Base-by-base conservation (phyloP, 805 yeast species). In the Pichia kluyveri region DNA sequence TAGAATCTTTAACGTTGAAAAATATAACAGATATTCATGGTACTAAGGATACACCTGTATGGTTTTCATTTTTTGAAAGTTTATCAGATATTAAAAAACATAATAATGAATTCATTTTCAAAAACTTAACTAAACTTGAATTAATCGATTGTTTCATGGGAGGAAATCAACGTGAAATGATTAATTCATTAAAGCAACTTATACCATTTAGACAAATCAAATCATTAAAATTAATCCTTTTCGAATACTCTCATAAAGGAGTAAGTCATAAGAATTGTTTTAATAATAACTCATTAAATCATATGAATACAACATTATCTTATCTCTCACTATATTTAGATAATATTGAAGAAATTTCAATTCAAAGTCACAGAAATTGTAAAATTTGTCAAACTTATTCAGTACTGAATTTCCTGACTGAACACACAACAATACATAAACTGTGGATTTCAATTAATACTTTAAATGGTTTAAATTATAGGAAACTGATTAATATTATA, bases 141-240 rank as follows among this genome's bases (percentile, higher is more conserved):
- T 40, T 63, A 28, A 51, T 48, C 5, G 55, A 51, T 28, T 62
- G 66, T 38, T 60, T 60, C 44, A 52, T 60, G 41, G 59, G 46
- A 11, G 42, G 53, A 34, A 39, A 49, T 8, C 65, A 61, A 43
- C 26, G n/a, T 1, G 31, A 30, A 4, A 42, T 53, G 6, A 40
- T 53, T 43, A 67, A 69, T 40, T 57, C 59, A 19, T 62, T 79
- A 61, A 63, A 64, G 34, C 60, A 63, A 15, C 54, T 79, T 42
- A 55, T 69, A 9, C 54, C 60, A 10, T 66, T 63, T 51, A 54
- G 59, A 8, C 55, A 62, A 19, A 36, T 55, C 6, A 45, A 48
- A 15, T 51, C 53, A 40, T 43, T 51, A 2, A 44, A 57, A 6
- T 40, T 63, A 19, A 55, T 57, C 32, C 52, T 63, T 11, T 47